Conservation (phyloP, 2,329 filamentous ascomycete species). For the Gyromitra esculenta region DNA sequence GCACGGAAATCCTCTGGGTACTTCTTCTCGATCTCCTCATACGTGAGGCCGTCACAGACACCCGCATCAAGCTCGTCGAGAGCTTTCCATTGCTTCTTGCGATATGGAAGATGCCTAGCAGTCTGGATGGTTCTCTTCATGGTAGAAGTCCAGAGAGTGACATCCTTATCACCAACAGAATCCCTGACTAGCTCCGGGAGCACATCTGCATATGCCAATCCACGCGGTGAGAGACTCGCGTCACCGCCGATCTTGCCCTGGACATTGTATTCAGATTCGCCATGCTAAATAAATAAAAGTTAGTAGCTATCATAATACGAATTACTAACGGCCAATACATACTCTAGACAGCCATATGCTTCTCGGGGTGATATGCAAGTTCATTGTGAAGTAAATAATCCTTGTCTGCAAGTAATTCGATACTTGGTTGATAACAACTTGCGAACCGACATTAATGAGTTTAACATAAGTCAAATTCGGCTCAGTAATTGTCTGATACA, state of each 20-base stretch:
- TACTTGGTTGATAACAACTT: slow-evolving; percentile 98
- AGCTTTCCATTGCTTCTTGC: slow-evolving; percentile 98
- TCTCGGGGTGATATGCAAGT: slow-evolving; percentile 93
- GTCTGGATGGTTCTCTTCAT: slow-evolving; percentile 89
- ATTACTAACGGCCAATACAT: slow-evolving; percentile 61
- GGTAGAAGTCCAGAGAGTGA: slow-evolving; percentile 80
- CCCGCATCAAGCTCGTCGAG: slow-evolving; percentile 96
- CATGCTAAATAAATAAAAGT: slow-evolving; percentile 70
- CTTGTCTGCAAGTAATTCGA: slow-evolving; percentile 96
- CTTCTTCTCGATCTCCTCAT: slow-evolving; percentile 88
- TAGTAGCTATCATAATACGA: slow-evolving; percentile 50
- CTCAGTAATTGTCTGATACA: slow-evolving; percentile 91
- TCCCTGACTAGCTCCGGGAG: slow-evolving; percentile 84
- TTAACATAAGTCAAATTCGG: slow-evolving; percentile 92
- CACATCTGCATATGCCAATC: slow-evolving; percentile 84
- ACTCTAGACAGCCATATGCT: slow-evolving; percentile 96
- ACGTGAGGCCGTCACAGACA: slow-evolving; percentile 95
- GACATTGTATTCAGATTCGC: slow-evolving; percentile 92
- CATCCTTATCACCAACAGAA: slow-evolving; percentile 80
- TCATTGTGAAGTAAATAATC: slow-evolving; percentile 98
- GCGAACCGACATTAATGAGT: slow-evolving; percentile 93
- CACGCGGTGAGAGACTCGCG: slow-evolving; percentile 83
- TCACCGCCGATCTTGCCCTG: slow-evolving; percentile 92
- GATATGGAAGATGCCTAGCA: slow-evolving; percentile 85
- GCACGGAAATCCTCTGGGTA: slow-evolving; percentile 96